Conservation (phyloP, 192 early-diverging fungal genomes). For the Linnemannia hyalina region DNA sequence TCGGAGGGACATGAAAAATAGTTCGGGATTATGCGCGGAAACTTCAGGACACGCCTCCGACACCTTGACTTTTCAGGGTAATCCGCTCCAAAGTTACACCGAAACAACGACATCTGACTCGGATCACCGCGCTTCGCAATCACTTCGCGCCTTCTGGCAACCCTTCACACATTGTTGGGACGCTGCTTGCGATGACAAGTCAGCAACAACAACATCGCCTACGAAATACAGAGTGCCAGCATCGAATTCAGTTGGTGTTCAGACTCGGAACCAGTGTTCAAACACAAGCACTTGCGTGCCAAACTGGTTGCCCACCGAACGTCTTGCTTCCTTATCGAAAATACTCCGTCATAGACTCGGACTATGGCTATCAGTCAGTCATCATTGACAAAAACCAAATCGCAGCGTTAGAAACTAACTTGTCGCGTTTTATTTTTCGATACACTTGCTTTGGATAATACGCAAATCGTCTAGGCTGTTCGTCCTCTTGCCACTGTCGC, state of each 20-base stretch:
- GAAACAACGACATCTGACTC: neutral
- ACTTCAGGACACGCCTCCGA: slow-evolving; percentile 8
- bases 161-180: neutral
- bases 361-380: neutral
- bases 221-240: neutral
- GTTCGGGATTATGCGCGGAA: slow-evolving; percentile 10
- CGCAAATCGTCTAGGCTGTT: slow-evolving; percentile 42
- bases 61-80: slow-evolving; percentile 1
- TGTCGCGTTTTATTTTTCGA: neutral
- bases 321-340: neutral
- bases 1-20: neutral
- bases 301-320: neutral
- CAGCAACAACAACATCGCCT: neutral
- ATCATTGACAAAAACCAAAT: neutral
- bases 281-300: neutral
- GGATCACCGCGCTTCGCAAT: neutral
- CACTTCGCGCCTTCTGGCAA: neutral
- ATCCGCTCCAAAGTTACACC: neutral
- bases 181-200: neutral
- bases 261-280: neutral
- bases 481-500: slow-evolving; percentile 66
- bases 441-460: neutral
- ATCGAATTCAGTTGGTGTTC: neutral
- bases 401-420: neutral
- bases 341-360: neutral